Evolutionary conservation across 2,329 filamentous ascomycete genomes (phyloP).

Genomic region (Colletotrichum sp.): DNA sequence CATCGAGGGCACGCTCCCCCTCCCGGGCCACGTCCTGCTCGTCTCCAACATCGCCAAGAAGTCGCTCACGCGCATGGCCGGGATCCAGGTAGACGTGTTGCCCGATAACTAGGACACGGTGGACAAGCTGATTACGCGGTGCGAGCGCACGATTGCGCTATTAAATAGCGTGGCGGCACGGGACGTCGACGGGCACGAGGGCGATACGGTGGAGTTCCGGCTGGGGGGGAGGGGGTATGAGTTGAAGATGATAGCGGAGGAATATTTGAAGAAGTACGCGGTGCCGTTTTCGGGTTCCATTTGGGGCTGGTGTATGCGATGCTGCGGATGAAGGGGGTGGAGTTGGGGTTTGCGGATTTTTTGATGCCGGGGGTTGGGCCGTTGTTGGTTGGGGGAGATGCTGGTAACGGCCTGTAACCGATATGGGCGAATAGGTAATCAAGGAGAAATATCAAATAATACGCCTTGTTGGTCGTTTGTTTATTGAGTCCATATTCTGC

Average conservation of each 20-base stretch:
- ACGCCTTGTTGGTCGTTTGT: no score
- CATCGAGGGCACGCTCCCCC: background rate
- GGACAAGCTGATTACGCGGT: background rate
- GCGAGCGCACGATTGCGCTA: background rate
- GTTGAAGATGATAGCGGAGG: background rate
- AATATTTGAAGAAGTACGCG: background rate
- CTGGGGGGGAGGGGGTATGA: background rate
- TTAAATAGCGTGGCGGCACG: rapidly evolving
- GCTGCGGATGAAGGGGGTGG: background rate
- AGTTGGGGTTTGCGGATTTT: background rate
- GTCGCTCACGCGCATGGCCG: background rate
- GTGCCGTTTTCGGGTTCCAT: background rate
- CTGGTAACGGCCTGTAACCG: no score
- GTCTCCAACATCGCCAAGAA: background rate
- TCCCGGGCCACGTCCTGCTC: background rate
- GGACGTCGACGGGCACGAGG: background rate
- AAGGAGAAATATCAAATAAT: no score
- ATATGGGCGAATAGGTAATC: no score
- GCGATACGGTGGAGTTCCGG: background rate
- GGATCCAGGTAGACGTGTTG: background rate
- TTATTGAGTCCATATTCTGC: no score
- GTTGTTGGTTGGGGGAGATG: background rate
- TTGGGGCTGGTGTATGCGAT: background rate
- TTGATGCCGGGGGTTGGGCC: background rate
- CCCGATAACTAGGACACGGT: background rate